Conservation (phyloP, 371 early-diverging fungal genomes). For the Phascolomyces articulosus region DNA sequence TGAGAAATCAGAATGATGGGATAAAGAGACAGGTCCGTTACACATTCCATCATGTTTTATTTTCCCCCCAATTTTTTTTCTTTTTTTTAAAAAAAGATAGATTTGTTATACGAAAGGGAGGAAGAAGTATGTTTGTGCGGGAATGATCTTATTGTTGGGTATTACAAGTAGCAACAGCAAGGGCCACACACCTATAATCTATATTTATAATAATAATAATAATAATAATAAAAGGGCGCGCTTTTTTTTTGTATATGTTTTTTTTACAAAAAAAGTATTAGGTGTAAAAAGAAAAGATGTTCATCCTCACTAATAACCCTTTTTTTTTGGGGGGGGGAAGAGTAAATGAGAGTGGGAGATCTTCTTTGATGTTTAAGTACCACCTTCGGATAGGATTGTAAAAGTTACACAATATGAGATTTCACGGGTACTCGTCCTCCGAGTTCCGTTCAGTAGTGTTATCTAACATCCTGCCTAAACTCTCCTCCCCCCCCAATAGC, state of each 20-base stretch:
- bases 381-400: no score
- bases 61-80: background rate
- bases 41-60: background rate
- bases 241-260: background rate
- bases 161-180: background rate
- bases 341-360: no score
- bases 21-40: constrained; percentile 3
- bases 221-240: background rate
- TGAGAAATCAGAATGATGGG: constrained; percentile 4
- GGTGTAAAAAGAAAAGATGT: no score
- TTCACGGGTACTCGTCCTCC: background rate
- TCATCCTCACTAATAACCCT: no score
- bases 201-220: no score
- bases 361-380: no score
- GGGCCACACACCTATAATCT: no score
- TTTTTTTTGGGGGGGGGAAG: no score
- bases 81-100: background rate
- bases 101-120: background rate
- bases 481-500: background rate
- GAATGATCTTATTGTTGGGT: constrained; percentile 8
- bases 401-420: no score
- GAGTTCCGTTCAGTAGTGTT: background rate
- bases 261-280: no score
- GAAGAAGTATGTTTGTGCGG: background rate
- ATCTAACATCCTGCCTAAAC: background rate